Conservation (phyloP, 257 asterid species). For the Osmanthus fragrans region DNA sequence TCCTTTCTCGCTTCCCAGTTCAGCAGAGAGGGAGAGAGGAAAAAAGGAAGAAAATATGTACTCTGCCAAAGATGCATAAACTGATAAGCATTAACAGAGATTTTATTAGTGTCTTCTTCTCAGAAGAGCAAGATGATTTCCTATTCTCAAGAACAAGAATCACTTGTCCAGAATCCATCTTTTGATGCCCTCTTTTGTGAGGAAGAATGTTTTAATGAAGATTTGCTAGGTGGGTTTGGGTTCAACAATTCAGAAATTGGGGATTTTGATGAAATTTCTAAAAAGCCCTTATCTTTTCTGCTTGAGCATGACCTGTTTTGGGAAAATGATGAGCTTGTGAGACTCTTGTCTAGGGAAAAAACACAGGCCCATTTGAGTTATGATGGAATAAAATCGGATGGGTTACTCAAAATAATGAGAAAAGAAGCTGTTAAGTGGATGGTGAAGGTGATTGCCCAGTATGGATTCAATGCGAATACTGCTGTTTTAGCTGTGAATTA, state of each 20-base stretch:
- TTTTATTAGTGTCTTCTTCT: slow-evolving; percentile 52
- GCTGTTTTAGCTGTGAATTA: slow-evolving; percentile 45
- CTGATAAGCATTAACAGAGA: slow-evolving; percentile 49
- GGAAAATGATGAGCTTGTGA: slow-evolving; percentile 46
- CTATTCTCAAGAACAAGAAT: slow-evolving; percentile 36
- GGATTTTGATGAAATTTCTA: not conserved
- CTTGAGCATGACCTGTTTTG: slow-evolving; percentile 44
- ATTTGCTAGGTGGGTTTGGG: slow-evolving; percentile 33
- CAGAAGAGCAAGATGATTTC: slow-evolving; percentile 59
- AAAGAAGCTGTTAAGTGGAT: slow-evolving; percentile 47
- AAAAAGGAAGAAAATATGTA: slow-evolving; percentile 44
- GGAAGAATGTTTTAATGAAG: slow-evolving; percentile 63
- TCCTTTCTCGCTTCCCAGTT: slow-evolving; percentile 20
- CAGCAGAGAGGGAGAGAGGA: slow-evolving; percentile 22
- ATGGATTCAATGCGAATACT: slow-evolving; percentile 40
- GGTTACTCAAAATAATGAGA: slow-evolving; percentile 26
- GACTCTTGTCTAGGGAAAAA: slow-evolving; percentile 40
- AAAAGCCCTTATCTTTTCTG: slow-evolving; percentile 31
- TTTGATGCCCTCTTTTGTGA: slow-evolving; percentile 65
- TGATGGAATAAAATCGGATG: slow-evolving; percentile 21
- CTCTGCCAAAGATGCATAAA: slow-evolving; percentile 49
- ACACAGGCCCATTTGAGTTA: slow-evolving; percentile 22
- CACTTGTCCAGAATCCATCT: slow-evolving; percentile 44
- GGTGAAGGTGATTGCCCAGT: slow-evolving; percentile 33
- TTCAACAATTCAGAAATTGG: slow-evolving; percentile 20